These are phyloP conservation scores for Parmelia sp. DNA, from an alignment of 495 filamentous ascomycete species.

Conservation along the genomic window DNA sequence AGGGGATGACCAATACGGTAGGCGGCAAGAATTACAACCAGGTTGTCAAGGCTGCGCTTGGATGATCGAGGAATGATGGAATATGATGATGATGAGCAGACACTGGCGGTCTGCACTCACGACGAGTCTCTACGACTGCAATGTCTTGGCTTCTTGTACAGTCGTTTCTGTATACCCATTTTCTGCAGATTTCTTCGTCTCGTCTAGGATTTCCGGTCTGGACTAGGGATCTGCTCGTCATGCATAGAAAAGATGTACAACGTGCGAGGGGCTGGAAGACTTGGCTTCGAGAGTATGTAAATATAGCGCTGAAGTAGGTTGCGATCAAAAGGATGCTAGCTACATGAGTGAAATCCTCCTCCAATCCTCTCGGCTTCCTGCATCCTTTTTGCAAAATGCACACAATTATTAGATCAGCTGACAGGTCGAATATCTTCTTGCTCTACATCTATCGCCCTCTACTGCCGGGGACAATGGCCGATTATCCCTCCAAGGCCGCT, in stretches of 20 bases:
- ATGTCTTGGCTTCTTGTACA: slow-evolving; percentile 3
- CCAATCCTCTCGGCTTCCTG: background rate
- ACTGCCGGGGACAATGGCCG: no score
- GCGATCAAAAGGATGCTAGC: background rate
- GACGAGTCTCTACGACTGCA: background rate
- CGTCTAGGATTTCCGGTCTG: background rate
- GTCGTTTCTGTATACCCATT: slow-evolving; percentile 5
- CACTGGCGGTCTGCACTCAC: background rate
- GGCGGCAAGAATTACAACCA: slow-evolving; percentile 19
- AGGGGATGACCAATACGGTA: slow-evolving; percentile 25
- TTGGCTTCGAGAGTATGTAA: no score
- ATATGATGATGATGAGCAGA: background rate
- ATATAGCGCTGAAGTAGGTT: background rate
- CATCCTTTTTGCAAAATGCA: no score
- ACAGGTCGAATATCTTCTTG: no score
- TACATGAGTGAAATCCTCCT: background rate
- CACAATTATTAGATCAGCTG: no score
- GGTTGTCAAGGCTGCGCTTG: slow-evolving; percentile 23
- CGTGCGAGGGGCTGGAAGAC: no score
- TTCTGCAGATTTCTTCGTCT: background rate
- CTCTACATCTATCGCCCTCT: no score
- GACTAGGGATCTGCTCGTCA: no score
- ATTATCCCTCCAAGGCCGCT: no score
- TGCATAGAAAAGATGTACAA: no score
- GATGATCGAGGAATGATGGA: background rate